Conservation (phyloP, 495 filamentous ascomycete genomes). For the Saxophila tyrrhenica region DNA sequence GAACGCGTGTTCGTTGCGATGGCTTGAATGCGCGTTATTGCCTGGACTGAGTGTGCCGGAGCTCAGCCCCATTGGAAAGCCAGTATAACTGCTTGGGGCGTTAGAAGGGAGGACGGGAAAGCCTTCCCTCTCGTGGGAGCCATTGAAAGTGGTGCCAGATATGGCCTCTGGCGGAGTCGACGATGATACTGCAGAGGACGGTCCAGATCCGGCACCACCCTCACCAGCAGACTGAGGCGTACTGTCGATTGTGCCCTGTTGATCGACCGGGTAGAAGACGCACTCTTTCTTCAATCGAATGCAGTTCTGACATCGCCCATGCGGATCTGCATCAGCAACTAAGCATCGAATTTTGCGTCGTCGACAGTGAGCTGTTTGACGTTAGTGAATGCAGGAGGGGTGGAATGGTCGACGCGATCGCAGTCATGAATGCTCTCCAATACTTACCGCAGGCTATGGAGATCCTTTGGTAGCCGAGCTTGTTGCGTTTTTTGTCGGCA, state of each 20-base stretch:
- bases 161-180: conserved; percentile 9
- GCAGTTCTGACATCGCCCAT: conserved; percentile 87
- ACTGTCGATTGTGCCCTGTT: conserved; percentile 47
- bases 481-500: conserved; percentile 84
- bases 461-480: conserved; percentile 92
- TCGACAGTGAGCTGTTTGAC: conserved; percentile 69
- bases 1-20: background rate
- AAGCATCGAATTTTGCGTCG: conserved; percentile 92
- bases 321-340: conserved; percentile 60
- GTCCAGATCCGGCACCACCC: conserved; percentile 5
- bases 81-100: background rate
- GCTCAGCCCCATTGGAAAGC: conserved; percentile 8
- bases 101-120: conserved; percentile 13
- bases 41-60: background rate
- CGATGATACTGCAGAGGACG: conserved; percentile 22
- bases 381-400: background rate
- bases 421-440: background rate
- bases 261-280: conserved; percentile 86
- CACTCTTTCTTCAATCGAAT: conserved; percentile 95
- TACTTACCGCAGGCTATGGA: conserved; percentile 94
- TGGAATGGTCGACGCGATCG: too few relatives aligned
- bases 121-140: background rate
- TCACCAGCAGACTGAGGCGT: conserved; percentile 13
- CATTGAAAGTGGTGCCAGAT: conserved; percentile 3
- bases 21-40: too few relatives aligned